A percentile compares a stretch with the other conserved stretches of the same genome.
phyloP scores from a whole-genome alignment of 805 yeast genomes.

The Clavispora fructus region DNA sequence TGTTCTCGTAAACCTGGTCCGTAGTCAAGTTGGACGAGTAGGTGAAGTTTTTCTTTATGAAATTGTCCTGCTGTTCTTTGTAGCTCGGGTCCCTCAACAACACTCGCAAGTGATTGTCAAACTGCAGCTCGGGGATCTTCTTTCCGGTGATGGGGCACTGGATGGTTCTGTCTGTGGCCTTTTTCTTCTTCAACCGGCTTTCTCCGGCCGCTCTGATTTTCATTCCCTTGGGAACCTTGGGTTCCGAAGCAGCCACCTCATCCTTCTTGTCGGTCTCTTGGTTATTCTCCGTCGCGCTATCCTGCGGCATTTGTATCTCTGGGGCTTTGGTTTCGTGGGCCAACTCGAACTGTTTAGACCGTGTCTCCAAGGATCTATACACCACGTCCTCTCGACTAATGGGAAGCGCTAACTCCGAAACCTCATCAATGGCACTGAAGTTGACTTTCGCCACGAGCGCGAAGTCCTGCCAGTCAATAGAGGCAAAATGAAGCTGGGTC shows the following conservation, averaged over 20 bases:
- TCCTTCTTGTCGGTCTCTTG: not conserved
- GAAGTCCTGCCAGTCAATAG: slow-evolving; percentile 87
- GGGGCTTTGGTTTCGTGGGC: not conserved
- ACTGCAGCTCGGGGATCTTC: slow-evolving; percentile 62
- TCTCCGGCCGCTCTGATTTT: slow-evolving; percentile 70
- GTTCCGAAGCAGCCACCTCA: not conserved
- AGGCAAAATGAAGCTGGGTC: slow-evolving; percentile 50
- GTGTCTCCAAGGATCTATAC: slow-evolving; percentile 55
- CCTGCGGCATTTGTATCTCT: no score
- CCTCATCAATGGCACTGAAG: slow-evolving; percentile 57
- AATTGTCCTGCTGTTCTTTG: slow-evolving; percentile 60
- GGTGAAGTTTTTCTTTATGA: slow-evolving; percentile 49
- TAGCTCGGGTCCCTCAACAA: slow-evolving; percentile 75
- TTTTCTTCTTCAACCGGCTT: slow-evolving; percentile 42
- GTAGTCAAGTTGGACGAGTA: slow-evolving; percentile 45
- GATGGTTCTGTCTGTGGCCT: slow-evolving; percentile 32
- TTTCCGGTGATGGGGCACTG: slow-evolving; percentile 79
- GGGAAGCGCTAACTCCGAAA: slow-evolving; percentile 52
- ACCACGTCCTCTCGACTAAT: slow-evolving; percentile 54
- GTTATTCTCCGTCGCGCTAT: no score
- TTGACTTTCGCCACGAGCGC: slow-evolving; percentile 62
- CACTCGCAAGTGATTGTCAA: slow-evolving; percentile 65
- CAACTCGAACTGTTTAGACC: slow-evolving; percentile 26
- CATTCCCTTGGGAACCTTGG: slow-evolving; percentile 41
- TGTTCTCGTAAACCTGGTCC: slow-evolving; percentile 58